Conservation (phyloP, 2,329 filamentous ascomycete genomes). For the Furcasterigmium furcatum region DNA sequence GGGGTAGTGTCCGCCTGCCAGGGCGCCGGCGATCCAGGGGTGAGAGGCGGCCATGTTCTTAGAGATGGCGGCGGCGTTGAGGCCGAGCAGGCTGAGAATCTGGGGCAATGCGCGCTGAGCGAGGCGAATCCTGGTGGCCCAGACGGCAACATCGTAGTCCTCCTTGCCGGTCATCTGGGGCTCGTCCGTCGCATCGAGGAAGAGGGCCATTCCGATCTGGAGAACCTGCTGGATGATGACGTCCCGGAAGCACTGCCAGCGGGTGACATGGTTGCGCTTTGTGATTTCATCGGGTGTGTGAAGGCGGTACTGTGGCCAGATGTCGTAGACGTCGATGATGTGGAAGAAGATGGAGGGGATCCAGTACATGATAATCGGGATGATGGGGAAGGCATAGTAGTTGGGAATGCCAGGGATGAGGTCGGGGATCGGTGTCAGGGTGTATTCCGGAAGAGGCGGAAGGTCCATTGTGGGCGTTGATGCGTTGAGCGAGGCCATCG, state of each 20-base stretch:
- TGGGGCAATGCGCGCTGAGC: conserved; percentile 75
- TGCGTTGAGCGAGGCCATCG: conserved; percentile 45
- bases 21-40: conserved; percentile 69
- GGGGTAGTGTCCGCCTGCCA: conserved; percentile 81
- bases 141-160: conserved; percentile 83
- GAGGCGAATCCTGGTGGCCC: conserved; percentile 79
- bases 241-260: conserved; percentile 84
- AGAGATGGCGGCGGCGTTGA: conserved; percentile 73
- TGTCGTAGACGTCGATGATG: conserved; percentile 76
- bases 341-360: conserved; percentile 81
- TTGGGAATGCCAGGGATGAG: conserved; percentile 79
- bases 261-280: conserved; percentile 81
- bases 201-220: conserved; percentile 69
- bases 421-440: conserved; percentile 64
- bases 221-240: conserved; percentile 90
- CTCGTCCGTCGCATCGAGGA: conserved; percentile 70
- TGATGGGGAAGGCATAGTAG: conserved; percentile 70
- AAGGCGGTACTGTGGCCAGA: conserved; percentile 87
- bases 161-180: conserved; percentile 73
- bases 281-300: conserved; percentile 91
- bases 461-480: conserved; percentile 58
- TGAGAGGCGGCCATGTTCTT: conserved; percentile 70
- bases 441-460: conserved; percentile 83
- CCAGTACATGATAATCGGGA: conserved; percentile 89
- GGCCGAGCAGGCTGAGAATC: conserved; percentile 66